phyloP scores from a whole-genome alignment of 2,329 filamentous ascomycete genomes.

The Dothideomycetes sp. region DNA sequence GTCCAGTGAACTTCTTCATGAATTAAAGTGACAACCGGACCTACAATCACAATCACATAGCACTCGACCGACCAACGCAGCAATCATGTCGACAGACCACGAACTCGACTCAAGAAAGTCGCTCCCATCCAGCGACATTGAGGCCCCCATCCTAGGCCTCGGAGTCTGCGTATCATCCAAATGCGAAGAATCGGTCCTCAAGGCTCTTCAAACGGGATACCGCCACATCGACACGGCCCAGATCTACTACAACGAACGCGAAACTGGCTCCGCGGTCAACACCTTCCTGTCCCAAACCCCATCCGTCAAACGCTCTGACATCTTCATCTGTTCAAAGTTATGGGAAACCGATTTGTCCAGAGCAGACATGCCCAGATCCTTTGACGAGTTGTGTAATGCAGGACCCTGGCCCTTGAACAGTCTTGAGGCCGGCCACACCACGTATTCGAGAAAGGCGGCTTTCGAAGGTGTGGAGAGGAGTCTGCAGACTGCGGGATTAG shows the following conservation, averaged over 20 bases:
- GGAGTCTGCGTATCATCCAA: slow-evolving; percentile 55
- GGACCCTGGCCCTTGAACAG: slow-evolving; percentile 11
- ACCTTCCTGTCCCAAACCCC: slow-evolving; percentile 6
- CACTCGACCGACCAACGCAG: not conserved
- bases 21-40: too few relatives aligned
- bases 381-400: slow-evolving; percentile 15
- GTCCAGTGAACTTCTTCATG: too few relatives aligned
- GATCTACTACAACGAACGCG: slow-evolving; percentile 55
- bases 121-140: slow-evolving; percentile 39
- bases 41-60: too few relatives aligned
- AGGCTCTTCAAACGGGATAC: slow-evolving; percentile 47
- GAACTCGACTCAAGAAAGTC: slow-evolving; percentile 16
- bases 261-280: slow-evolving; percentile 14
- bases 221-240: slow-evolving; percentile 57
- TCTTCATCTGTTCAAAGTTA: slow-evolving; percentile 15
- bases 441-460: slow-evolving; percentile 5
- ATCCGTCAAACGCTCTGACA: slow-evolving; percentile 7
- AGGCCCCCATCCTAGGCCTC: slow-evolving; percentile 57
- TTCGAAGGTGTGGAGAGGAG: slow-evolving; percentile 8
- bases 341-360: slow-evolving; percentile 15
- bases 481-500: slow-evolving; percentile 6
- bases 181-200: slow-evolving; percentile 47
- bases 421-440: slow-evolving; percentile 17
- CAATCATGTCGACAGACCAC: not conserved
- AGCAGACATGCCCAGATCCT: slow-evolving; percentile 15